phyloP scores from a whole-genome alignment of 345 rosid genomes.

The Tarenaya hassleriana region DNA sequence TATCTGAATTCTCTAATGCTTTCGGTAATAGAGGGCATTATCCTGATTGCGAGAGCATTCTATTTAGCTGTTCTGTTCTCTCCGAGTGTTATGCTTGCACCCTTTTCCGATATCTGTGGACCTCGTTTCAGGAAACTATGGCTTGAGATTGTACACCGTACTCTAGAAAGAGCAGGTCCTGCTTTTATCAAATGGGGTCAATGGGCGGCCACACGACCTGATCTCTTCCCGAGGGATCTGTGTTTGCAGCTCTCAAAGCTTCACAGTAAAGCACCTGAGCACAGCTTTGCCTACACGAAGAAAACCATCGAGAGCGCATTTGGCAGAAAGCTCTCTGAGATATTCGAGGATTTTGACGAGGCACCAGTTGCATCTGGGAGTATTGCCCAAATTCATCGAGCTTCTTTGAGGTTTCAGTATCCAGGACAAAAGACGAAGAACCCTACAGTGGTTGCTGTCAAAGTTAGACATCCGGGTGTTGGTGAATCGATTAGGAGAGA shows the following conservation, averaged over 20 bases:
- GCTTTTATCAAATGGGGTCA: constrained; percentile 99
- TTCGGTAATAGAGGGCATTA: constrained; percentile 46
- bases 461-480: constrained; percentile 97
- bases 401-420: constrained; percentile 64
- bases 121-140: constrained; percentile 48
- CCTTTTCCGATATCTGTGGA: constrained; percentile 57
- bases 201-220: constrained; percentile 98
- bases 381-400: constrained; percentile 96
- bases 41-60: constrained; percentile 61
- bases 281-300: constrained; percentile 77
- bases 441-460: constrained; percentile 80
- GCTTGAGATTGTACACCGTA: constrained; percentile 66
- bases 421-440: constrained; percentile 68
- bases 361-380: constrained; percentile 95
- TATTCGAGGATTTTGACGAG: constrained; percentile 87
- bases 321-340: constrained; percentile 79
- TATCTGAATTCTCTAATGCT: constrained; percentile 40
- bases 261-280: constrained; percentile 86
- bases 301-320: constrained; percentile 78
- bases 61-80: constrained; percentile 62
- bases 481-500: constrained; percentile 90
- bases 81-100: constrained; percentile 74
- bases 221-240: constrained; percentile 81
- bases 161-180: constrained; percentile 86
- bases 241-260: constrained; percentile 87